phyloP scores from a whole-genome alignment of 1,284 basidiomycete genomes.

The Fomitiporia mediterranea region DNA sequence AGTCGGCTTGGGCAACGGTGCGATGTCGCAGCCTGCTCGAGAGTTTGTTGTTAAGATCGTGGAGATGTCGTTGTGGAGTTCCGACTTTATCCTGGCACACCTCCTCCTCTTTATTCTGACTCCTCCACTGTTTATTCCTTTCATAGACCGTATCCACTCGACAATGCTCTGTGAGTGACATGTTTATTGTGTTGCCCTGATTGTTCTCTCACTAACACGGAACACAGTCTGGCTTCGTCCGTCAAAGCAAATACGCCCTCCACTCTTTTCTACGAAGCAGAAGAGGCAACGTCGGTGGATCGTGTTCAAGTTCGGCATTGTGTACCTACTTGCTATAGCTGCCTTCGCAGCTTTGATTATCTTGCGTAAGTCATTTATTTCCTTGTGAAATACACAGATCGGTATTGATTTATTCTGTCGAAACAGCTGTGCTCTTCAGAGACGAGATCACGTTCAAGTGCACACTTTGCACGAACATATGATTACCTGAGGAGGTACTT shows the following conservation, averaged over 20 bases:
- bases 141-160: slow-evolving; percentile 82
- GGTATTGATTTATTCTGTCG: background rate
- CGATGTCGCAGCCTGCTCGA: slow-evolving; percentile 89
- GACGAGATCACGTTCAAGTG: slow-evolving; percentile 64
- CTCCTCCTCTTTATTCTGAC: slow-evolving; percentile 83
- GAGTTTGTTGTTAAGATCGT: slow-evolving; percentile 97
- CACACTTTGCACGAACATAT: slow-evolving; percentile 73
- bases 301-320: slow-evolving; percentile 79
- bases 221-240: slow-evolving; percentile 78
- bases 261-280: slow-evolving; percentile 92
- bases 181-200: slow-evolving; percentile 12
- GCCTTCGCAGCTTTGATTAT: slow-evolving; percentile 79
- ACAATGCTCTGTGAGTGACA: slow-evolving; percentile 75
- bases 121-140: slow-evolving; percentile 82
- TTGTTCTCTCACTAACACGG: slow-evolving; percentile 23
- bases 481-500: too few species aligned
- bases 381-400: background rate
- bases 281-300: slow-evolving; percentile 90
- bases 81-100: slow-evolving; percentile 83
- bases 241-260: slow-evolving; percentile 91
- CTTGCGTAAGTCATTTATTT: slow-evolving; percentile 54
- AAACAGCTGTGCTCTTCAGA: slow-evolving; percentile 63
- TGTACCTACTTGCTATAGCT: slow-evolving; percentile 79
- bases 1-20: slow-evolving; percentile 80
- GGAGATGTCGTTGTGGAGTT: slow-evolving; percentile 92